Percentiles rank a stretch among this genome's conserved stretches.
Conservation (phyloP, 495 filamentous ascomycete species). For the Neurospora hispaniola region DNA sequence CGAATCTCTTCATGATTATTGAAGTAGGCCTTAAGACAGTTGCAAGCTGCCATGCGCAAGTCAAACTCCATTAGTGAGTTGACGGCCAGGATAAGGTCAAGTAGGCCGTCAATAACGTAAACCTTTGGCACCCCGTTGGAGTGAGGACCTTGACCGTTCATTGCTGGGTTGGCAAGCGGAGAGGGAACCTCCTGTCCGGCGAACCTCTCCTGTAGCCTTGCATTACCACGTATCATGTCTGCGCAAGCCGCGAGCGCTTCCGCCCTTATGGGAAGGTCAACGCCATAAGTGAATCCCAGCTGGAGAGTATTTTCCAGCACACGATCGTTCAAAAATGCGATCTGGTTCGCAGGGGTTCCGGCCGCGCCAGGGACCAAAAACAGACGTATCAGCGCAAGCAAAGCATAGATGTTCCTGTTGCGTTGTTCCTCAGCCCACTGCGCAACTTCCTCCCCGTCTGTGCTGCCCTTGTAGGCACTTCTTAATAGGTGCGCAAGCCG, state of each 20-base stretch:
- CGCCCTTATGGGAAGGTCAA: conserved; percentile 65
- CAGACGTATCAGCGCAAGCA: conserved; percentile 73
- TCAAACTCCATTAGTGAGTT: conserved; percentile 58
- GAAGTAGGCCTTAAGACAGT: conserved; percentile 90
- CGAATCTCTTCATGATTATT: conserved; percentile 67
- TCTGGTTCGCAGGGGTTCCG: conserved; percentile 75
- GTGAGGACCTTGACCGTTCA: conserved; percentile 27
- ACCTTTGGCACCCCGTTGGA: conserved; percentile 46
- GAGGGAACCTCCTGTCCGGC: conserved; percentile 69
- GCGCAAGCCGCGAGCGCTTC: conserved; percentile 81
- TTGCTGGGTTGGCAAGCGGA: conserved; percentile 35
- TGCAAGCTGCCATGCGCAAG: conserved; percentile 71
- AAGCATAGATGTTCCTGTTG: conserved; percentile 86
- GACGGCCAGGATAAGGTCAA: conserved; percentile 72
- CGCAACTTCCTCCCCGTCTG: conserved; percentile 49
- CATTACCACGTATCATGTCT: conserved; percentile 78
- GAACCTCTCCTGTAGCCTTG: conserved; percentile 70
- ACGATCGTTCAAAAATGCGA: conserved; percentile 63
- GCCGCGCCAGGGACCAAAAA: conserved; percentile 73
- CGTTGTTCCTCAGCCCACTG: conserved; percentile 66
- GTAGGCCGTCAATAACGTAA: conserved; percentile 88
- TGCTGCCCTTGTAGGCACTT: conserved; percentile 47
- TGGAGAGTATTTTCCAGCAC: conserved; percentile 73
- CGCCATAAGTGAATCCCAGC: conserved; percentile 68
- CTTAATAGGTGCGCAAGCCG: conserved; percentile 60